Base-by-base conservation (phyloP, 768 basidiomycete species). In the Russula sp. region DNA sequence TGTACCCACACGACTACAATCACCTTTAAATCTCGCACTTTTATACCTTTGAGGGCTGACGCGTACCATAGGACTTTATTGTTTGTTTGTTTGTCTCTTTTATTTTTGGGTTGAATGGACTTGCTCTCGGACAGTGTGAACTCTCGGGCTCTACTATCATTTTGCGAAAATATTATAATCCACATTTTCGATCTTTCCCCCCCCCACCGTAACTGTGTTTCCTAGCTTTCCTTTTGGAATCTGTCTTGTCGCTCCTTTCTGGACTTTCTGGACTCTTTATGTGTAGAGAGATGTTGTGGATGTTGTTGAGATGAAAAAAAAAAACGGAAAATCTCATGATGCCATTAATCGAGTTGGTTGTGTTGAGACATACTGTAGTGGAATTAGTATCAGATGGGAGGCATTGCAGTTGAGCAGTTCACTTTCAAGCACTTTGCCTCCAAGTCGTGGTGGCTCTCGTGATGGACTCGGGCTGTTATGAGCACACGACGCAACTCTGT, bases 91-190 rank as follows among this genome's bases (percentile, higher is more conserved):
- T 3, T 42, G 9, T 22, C 41, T 22, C 18, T 38, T 29, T 7
- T 5, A 20, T 51, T 45, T 59, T 51, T 52, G 45, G 35, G 58
- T 42, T 59, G 34, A 36, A 32, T 25, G 49, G 41, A 51, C 58
- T 16, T 36, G n/a, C 18, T 35, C 8, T 29, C 41, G 29, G 53
- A 32, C 29, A 1, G 20, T 29, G 14, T 11, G 39, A 32, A 45
- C 42, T n/a, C n/a, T 56, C 22, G 43, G 18, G 11, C 29, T n/a
- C n/a, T n/a, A n/a, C n/a, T 14, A 6, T 3, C 11, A 16, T 18
- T 53, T 3, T 35, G 34, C 38, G 50, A 22, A 35, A 46, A 18
- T 35, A 35, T 11, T 36, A 14, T 25, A n/a, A 11, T 34, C 8
- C 25, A 29, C 25, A 45, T 10, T 56, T n/a, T 9, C 35, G 25